Conservation (phyloP, 495 filamentous ascomycete genomes). For the Beverwykella pulmonaria region DNA sequence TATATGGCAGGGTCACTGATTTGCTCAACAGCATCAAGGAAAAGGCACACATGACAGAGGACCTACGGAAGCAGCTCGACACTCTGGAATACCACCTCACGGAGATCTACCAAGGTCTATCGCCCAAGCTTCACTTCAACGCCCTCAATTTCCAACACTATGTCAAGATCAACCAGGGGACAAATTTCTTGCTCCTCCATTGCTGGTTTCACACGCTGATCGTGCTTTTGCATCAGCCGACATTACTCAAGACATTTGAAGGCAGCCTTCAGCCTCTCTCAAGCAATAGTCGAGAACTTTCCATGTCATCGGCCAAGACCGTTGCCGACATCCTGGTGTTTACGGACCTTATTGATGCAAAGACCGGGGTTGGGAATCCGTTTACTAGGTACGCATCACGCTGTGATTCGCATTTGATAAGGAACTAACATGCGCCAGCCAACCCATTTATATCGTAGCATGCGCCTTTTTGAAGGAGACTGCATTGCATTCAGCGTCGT, state of each 20-base stretch:
- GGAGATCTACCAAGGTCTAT: slow-evolving; percentile 74
- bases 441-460: slow-evolving; percentile 87
- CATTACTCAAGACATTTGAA: slow-evolving; percentile 74
- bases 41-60: slow-evolving; percentile 70
- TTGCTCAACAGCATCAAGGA: slow-evolving; percentile 80
- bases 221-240: slow-evolving; percentile 80
- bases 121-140: slow-evolving; percentile 74
- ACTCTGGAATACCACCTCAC: slow-evolving; percentile 78
- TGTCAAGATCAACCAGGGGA: slow-evolving; percentile 73
- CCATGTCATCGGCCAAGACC: slow-evolving; percentile 86
- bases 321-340: slow-evolving; percentile 83
- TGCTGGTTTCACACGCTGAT: slow-evolving; percentile 91
- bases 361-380: slow-evolving; percentile 80
- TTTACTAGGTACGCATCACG: slow-evolving; percentile 60
- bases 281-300: slow-evolving; percentile 75
- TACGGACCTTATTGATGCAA: slow-evolving; percentile 75
- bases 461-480: slow-evolving; percentile 85
- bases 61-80: slow-evolving; percentile 67
- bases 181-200: slow-evolving; percentile 83
- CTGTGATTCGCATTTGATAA: neutral
- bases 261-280: slow-evolving; percentile 69
- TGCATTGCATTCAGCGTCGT: slow-evolving; percentile 56
- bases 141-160: slow-evolving; percentile 65
- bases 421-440: slow-evolving; percentile 50
- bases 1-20: slow-evolving; percentile 81